Base-by-base conservation (phyloP, 768 basidiomycete species). In the Lanmaoa pseudosensibilis region DNA sequence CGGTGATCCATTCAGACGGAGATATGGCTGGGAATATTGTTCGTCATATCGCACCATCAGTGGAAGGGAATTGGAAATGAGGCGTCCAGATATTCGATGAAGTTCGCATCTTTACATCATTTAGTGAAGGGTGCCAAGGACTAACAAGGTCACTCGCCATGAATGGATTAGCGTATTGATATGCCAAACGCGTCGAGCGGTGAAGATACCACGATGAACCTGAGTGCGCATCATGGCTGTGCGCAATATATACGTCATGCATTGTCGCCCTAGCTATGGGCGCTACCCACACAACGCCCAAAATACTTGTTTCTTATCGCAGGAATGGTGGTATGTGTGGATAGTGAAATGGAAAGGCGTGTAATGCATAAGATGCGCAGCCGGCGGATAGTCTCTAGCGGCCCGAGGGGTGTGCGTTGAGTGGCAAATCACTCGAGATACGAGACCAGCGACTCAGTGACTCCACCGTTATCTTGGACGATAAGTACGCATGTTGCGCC, bases 341-440 rank as follows among this genome's bases (percentile, higher is more conserved):
- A 15, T 30, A 15, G 36, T 36, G 5, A 18, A 32, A 37, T 8
- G 8, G 30, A 44, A 32, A 21, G 39, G 21, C 13, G 15, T 5
- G 27, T 19, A 13, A 25, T 25, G 27, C 37, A 30, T 5, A 30
- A 19, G 39, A 18, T 9, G 27, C 10, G 4, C 12, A 45, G 18
- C 16, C 32, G 36, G n/a, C 32, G 36, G n/a, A 27, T 15, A n/a
- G 10, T 15, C 19, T 5, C 11, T 18, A 11, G 13, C 15, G 27
- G 16, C 2, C 5, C n/a, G 13, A 30, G 38, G 39, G 10, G 13
- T 16, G 8, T 21, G 9, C 3, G 1, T 25, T 46, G 12, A n/a
- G 37, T 45, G 40, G 52, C 18, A 47, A 43, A 43, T 44, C 53
- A 39, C 53, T 16, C 30, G 32, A 51, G 52, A 38, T 50, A 41